A percentile compares a stretch with the other conserved stretches of the same genome.
These are phyloP conservation scores for Bipolaris cookei DNA, from an alignment of 2,329 filamentous ascomycete species.

Conservation along the genomic window DNA sequence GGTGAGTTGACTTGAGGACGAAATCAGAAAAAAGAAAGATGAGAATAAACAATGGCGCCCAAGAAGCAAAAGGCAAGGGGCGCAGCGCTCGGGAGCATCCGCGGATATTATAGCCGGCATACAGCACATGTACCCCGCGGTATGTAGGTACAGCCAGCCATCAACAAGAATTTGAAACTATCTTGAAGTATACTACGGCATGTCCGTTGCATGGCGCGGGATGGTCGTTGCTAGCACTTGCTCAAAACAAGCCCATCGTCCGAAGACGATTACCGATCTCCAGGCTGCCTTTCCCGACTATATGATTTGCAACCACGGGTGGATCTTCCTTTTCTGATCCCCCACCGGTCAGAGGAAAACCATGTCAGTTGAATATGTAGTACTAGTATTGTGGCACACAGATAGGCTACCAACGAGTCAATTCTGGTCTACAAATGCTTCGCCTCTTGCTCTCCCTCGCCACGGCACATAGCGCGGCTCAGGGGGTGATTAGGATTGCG, in stretches of 20 bases:
- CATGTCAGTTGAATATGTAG: background rate
- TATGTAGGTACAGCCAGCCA: background rate
- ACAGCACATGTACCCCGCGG: constrained; percentile 3
- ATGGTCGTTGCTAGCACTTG: constrained; percentile 7
- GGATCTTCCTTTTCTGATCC: background rate
- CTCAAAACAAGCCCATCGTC: constrained; percentile 10
- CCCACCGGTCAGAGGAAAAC: background rate
- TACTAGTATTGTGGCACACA: background rate
- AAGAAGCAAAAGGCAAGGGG: constrained; percentile 5
- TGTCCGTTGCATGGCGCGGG: constrained; percentile 10
- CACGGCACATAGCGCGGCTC: background rate
- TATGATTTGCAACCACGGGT: background rate
- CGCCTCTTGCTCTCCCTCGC: background rate
- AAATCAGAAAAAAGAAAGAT: background rate
- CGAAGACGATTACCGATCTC: constrained; percentile 3
- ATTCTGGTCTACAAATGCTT: background rate
- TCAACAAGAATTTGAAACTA: constrained; percentile 10
- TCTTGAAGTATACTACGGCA: constrained; percentile 9
- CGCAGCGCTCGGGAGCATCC: constrained; percentile 9
- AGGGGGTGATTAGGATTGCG: background rate
- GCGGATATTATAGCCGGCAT: constrained; percentile 17
- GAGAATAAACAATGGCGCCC: background rate
- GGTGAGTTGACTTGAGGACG: background rate
- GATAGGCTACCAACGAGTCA: background rate
- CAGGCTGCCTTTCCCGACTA: background rate